Evolutionary conservation across 805 yeast species (phyloP).

Genomic region (Dipodascus albidus): DNA sequence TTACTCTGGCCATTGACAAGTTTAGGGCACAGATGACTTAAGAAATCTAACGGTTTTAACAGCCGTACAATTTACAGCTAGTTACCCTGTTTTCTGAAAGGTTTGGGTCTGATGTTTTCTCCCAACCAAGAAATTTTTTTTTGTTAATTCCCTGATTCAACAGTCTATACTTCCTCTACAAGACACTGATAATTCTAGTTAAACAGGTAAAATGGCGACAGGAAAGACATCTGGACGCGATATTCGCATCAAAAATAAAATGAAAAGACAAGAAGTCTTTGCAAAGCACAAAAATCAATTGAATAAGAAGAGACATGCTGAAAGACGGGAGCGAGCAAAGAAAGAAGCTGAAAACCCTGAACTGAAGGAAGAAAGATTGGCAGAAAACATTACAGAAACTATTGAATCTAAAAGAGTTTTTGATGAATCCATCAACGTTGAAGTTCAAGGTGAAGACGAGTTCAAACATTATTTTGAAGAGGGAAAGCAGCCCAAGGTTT

Average conservation of each 20-base stretch:
- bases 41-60: too few species aligned
- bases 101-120: neutral
- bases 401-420: conserved; percentile 73
- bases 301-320: conserved; percentile 65
- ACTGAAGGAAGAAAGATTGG: conserved; percentile 65
- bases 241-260: conserved; percentile 40
- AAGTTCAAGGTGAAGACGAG: conserved; percentile 35
- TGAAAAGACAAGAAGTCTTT: conserved; percentile 66
- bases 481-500: conserved; percentile 66
- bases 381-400: conserved; percentile 68
- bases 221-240: neutral
- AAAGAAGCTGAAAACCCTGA: conserved; percentile 80
- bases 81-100: neutral
- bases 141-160: too few species aligned
- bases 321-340: conserved; percentile 73
- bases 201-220: neutral
- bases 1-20: too few species aligned
- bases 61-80: neutral
- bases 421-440: conserved; percentile 63
- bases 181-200: too few species aligned
- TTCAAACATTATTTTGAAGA: conserved; percentile 45
- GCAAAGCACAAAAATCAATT: conserved; percentile 63
- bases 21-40: too few species aligned
- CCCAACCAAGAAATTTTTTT: neutral
- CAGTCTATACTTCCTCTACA: too few species aligned